Evolutionary conservation across 257 asterid genomes (phyloP), one percentile per base, ranked within the genome.

Genomic region (Fraxinus quadrangulata): DNA sequence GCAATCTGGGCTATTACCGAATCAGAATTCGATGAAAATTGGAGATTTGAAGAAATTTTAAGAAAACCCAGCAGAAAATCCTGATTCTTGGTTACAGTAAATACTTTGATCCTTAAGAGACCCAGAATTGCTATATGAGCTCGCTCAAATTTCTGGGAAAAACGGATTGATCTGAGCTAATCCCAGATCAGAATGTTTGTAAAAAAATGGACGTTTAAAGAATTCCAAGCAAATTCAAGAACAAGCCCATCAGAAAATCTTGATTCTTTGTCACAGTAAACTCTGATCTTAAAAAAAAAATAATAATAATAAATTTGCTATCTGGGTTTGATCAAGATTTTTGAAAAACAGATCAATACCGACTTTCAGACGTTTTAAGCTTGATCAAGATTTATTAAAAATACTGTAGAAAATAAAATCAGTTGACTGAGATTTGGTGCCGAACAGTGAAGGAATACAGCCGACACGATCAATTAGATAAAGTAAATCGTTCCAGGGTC

Each of bases 131-230:
- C 21, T 51, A 51, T 51, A 45, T 45, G 63, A 19, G 63, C 24
- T 51, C 21, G 24, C 5, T 56, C 66, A 56, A 19, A 56, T 1
- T n/a, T 56, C 26, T n/a, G 66, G 26, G 66, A 16, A 19, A 54
- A 56, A 56, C 26, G 7, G 66, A n/a, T 56, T n/a, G 74, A 80
- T 74, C 77, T 33, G 75, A 78, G 63, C n/a, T 36, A 39, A 77
- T 6, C 83, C 83, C 85, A 76, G 88, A 81, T 82, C 81, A 77
- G 72, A 78, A 76, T 79, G 73, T 5, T n/a, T 68, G 24, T 56
- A 5, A 70, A 69, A 84, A 24, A 6, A 83, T 30, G 67, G 75
- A 81, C 79, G 69, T 47, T 14, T 9, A 30, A n/a, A 67, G 65
- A 69, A 23, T 56, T 56, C 66, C 28, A 56, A 56, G 66, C 28